A percentile compares a stretch with the other conserved stretches of the same genome.
These are phyloP conservation scores for Funneliformis mosseae DNA, from an alignment of 192 early-diverging fungal species.

Conservation along the genomic window DNA sequence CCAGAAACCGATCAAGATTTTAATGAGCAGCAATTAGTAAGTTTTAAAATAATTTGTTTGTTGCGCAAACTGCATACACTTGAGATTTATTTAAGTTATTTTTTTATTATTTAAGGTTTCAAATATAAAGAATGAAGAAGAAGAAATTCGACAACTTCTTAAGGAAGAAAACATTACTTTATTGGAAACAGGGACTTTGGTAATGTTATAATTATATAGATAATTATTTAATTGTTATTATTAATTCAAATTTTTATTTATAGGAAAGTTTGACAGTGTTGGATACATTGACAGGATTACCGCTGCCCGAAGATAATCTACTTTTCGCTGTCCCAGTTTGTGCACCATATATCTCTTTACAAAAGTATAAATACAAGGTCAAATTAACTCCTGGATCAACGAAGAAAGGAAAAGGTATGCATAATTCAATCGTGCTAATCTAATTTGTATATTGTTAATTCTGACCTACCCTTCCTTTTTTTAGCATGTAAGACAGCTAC, in stretches of 20 bases:
- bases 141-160: conserved; percentile 55
- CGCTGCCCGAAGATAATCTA: conserved; percentile 78
- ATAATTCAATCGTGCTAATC: background rate
- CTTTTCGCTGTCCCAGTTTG: conserved; percentile 89
- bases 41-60: background rate
- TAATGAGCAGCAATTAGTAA: background rate
- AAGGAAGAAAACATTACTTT: conserved; percentile 61
- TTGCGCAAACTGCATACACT: background rate
- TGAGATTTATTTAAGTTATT: background rate
- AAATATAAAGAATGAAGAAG: conserved; percentile 36
- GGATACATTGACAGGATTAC: conserved; percentile 81
- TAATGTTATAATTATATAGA: conserved; percentile 17
- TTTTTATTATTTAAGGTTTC: background rate
- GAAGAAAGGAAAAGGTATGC: conserved; percentile 87
- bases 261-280: conserved; percentile 64
- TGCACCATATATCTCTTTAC: conserved; percentile 85
- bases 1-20: conserved; percentile 31
- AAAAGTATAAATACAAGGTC: conserved; percentile 92
- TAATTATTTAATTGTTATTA: background rate
- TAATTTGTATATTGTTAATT: conserved; percentile 29
- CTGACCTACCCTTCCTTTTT: background rate
- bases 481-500: conserved; percentile 47
- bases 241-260: background rate
- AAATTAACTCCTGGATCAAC: conserved; percentile 88
- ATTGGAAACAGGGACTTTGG: conserved; percentile 53